Conservation (phyloP, 768 basidiomycete species). For the Xanthoconium stramineum region DNA sequence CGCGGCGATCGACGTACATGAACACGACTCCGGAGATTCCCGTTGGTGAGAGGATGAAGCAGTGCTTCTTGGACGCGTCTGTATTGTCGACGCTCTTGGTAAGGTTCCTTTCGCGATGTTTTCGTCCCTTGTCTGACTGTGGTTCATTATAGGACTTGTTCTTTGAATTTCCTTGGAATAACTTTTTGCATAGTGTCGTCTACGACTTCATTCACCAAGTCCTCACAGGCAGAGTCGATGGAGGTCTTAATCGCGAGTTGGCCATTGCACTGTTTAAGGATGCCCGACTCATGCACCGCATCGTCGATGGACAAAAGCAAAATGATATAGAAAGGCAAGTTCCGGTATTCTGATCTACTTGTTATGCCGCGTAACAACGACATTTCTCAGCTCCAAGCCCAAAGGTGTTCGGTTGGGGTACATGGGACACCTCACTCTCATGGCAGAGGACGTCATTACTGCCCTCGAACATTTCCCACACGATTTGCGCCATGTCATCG, state of each 20-base stretch:
- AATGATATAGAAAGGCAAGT: slow-evolving; percentile 76
- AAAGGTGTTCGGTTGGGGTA: slow-evolving; percentile 84
- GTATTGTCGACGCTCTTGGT: slow-evolving; percentile 79
- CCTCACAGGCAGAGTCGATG: slow-evolving; percentile 80
- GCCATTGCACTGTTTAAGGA: slow-evolving; percentile 85
- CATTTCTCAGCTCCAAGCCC: slow-evolving; percentile 52
- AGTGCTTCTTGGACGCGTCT: slow-evolving; percentile 67
- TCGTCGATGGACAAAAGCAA: slow-evolving; percentile 78
- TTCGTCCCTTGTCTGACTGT: slow-evolving; percentile 7
- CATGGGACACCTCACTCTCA: slow-evolving; percentile 95
- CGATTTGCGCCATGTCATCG: slow-evolving; percentile 65
- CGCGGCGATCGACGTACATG: slow-evolving; percentile 42
- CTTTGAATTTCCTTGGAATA: slow-evolving; percentile 50
- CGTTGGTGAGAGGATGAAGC: slow-evolving; percentile 79
- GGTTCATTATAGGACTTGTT: slow-evolving; percentile 62
- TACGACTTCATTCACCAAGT: slow-evolving; percentile 97
- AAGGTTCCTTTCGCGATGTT: slow-evolving; percentile 31
- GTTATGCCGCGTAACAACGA: slow-evolving; percentile 5
- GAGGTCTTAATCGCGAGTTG: slow-evolving; percentile 81
- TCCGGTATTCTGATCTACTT: neutral
- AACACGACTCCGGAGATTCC: slow-evolving; percentile 42
- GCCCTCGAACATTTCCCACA: slow-evolving; percentile 85
- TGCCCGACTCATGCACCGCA: slow-evolving; percentile 75
- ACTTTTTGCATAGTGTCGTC: slow-evolving; percentile 94
- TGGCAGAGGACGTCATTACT: slow-evolving; percentile 91